These are phyloP conservation scores for Sporothrix schenckii DNA, from an alignment of 2,329 filamentous ascomycete species.

Conservation along the genomic window DNA sequence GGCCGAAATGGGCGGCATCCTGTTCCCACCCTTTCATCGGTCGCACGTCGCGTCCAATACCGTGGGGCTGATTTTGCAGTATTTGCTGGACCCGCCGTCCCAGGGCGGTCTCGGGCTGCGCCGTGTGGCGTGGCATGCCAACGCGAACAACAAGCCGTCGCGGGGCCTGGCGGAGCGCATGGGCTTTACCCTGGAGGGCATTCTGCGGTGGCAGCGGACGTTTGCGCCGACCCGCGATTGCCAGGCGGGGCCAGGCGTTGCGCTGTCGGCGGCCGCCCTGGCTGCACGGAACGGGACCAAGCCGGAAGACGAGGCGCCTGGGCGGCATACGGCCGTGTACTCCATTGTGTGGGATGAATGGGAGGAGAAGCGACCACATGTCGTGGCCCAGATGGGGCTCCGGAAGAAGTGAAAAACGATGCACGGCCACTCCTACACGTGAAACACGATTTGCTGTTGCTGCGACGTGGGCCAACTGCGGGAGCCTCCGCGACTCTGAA, in stretches of 20 bases:
- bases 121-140: constrained; percentile 25
- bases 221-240: constrained; percentile 16
- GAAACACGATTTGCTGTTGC: no score
- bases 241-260: not conserved
- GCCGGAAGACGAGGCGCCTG: constrained; percentile 15
- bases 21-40: constrained; percentile 28
- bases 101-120: constrained; percentile 23
- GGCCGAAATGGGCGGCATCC: constrained; percentile 25
- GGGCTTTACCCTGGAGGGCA: constrained; percentile 29
- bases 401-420: not conserved
- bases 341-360: constrained; percentile 34
- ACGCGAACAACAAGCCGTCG: constrained; percentile 22
- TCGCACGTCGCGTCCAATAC: constrained; percentile 28
- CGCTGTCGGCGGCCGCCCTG: not conserved
- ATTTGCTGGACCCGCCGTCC: constrained; percentile 25
- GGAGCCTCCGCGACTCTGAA: no score
- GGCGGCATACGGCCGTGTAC: constrained; percentile 30
- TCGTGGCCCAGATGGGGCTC: constrained; percentile 24
- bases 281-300: constrained; percentile 15
- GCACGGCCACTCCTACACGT: no score
- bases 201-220: constrained; percentile 17
- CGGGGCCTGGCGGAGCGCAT: constrained; percentile 18
- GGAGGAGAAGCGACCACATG: constrained; percentile 28
- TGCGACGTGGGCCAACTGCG: no score
- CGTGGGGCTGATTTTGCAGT: constrained; percentile 21